A percentile compares a stretch with the other conserved stretches of the same genome.
Conservation (phyloP, 164 flowering plant species). For the Vitis vinifera region DNA sequence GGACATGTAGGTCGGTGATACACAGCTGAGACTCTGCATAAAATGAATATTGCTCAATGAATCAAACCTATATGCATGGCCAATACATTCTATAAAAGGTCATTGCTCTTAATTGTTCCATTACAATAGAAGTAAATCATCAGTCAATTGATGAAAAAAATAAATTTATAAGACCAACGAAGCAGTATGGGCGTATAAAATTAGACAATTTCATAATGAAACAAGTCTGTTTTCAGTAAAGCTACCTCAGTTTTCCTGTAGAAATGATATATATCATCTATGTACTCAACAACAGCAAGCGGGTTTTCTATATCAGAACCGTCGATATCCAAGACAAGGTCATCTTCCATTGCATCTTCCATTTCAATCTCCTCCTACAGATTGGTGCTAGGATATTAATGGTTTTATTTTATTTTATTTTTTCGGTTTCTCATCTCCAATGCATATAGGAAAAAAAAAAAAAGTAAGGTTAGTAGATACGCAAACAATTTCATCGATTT, state of each 20-base stretch:
- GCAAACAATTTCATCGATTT: slow-evolving; percentile 21
- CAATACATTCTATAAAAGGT: no score
- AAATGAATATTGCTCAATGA: not conserved
- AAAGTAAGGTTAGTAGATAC: not conserved
- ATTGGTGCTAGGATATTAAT: not conserved
- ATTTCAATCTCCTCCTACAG: slow-evolving; percentile 27
- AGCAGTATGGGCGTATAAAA: no score
- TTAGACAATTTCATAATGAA: no score
- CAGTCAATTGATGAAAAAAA: no score
- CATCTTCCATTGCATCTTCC: slow-evolving; percentile 25
- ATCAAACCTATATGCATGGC: no score
- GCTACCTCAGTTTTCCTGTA: slow-evolving; percentile 28
- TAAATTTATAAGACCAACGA: no score
- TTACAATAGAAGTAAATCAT: no score
- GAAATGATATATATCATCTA: slow-evolving; percentile 22
- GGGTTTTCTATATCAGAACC: slow-evolving; percentile 14
- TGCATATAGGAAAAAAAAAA: not conserved
- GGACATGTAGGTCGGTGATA: slow-evolving; percentile 26
- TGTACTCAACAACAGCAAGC: slow-evolving; percentile 29
- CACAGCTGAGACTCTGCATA: slow-evolving; percentile 26
- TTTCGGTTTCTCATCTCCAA: no score
- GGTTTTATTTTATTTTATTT: not conserved
- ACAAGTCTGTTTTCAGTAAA: not conserved
- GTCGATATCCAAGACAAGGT: slow-evolving; percentile 22
- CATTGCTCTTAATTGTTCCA: no score